Evolutionary conservation across 1,139 yeast genomes (phyloP), one percentile per base, ranked within the genome.

Genomic region (Saccharomyces pastorianus): DNA sequence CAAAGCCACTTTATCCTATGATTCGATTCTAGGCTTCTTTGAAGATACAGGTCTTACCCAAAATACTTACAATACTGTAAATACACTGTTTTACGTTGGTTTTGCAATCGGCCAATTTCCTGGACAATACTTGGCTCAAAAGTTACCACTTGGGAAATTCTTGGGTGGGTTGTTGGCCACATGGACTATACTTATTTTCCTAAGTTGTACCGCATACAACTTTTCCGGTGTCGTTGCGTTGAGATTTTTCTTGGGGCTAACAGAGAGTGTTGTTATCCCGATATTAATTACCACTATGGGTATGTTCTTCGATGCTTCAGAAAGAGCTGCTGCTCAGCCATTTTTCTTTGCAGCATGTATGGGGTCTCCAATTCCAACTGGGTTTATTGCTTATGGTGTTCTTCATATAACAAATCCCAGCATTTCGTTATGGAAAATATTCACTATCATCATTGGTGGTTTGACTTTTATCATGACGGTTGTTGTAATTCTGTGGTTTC

Each of bases 351-450:
- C 74, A n/a, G 70, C 78, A n/a, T 75, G 79, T 59, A 64, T 75
- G 56, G 76, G 76, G 48, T 71, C 72, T 4, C 72, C 76, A 1
- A 73, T 77, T 51, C 77, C 79, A 13, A 70, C 72, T 41, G 79
- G 79, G 1, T 74, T 76, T 58, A 75, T 77, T 52, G 74, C 79
- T 9, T 77, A 74, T 56, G 81, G 79, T 32, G 72, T 74, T 2
- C 56, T 75, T 25, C 48, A 64, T 6, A 63, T 34, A 34, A 14
- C 73, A 26, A 70, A 71, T 38, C 48, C 74, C 71, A 2, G 80
- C 79, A 6, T 78, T 79, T 81, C 70, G 70, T 63, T 63, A 14
- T 76, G 77, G 76, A 71, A 72, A 55, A 60, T 76, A 17, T 72
- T 76, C 48, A 72, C 72, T 66, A 71, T 75, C 32, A 74, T 76